Conservation (phyloP, 768 basidiomycete genomes). For the Favolaschia claudopus region DNA sequence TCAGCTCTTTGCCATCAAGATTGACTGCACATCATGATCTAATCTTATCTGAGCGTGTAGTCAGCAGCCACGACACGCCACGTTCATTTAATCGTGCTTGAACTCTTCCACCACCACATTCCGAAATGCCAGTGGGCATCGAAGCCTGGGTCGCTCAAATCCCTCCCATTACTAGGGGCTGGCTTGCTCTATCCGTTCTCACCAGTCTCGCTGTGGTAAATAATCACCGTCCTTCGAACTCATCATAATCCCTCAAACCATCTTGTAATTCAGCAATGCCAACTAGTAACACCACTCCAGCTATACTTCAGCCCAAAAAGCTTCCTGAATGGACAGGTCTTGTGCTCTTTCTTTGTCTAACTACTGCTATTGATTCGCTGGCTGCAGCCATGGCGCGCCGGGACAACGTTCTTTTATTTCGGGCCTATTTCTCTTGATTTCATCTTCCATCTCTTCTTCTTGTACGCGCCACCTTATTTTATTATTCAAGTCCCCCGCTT, state of each 20-base stretch:
- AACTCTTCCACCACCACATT: not conserved
- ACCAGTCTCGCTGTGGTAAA: slow-evolving; percentile 89
- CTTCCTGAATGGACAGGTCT: slow-evolving; percentile 83
- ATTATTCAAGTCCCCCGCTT: not conserved
- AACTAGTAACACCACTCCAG: slow-evolving; percentile 88
- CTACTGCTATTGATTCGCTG: slow-evolving; percentile 5
- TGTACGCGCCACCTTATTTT: slow-evolving; percentile 64
- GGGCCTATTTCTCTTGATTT: slow-evolving; percentile 93
- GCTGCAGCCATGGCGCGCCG: slow-evolving; percentile 81
- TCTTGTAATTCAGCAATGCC: slow-evolving; percentile 75
- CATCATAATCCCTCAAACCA: slow-evolving; percentile 9
- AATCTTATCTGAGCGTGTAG: not conserved
- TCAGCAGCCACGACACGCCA: not conserved
- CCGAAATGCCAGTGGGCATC: slow-evolving; percentile 78
- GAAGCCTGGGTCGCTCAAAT: slow-evolving; percentile 93
- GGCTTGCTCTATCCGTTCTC: slow-evolving; percentile 81
- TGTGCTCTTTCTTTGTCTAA: not conserved
- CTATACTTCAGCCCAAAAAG: slow-evolving; percentile 92
- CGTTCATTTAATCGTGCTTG: not conserved
- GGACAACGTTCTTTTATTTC: slow-evolving; percentile 96
- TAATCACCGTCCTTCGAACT: slow-evolving; percentile 29
- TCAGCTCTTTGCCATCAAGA: too few relatives aligned
- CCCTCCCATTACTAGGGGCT: slow-evolving; percentile 88
- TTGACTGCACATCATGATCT: not conserved
- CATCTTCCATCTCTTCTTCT: slow-evolving; percentile 97